Percentiles rank a stretch among this genome's conserved stretches.
Evolutionary conservation across 768 basidiomycete genomes (phyloP).

Genomic region (Tephrocybe rancida): DNA sequence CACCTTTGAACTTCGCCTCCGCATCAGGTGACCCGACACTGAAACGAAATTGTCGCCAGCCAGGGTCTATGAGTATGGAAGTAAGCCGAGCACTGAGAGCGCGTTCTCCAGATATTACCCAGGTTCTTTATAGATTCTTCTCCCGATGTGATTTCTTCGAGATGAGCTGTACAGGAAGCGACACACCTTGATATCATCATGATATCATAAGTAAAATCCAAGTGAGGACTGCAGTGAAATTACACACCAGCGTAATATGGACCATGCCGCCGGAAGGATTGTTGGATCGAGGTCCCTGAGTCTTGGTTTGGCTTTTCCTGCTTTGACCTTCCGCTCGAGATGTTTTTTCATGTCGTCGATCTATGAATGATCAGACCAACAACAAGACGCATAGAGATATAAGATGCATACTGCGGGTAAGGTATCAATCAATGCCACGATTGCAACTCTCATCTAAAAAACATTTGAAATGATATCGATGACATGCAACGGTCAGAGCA

Average conservation of each 20-base stretch:
- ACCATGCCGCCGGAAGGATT: slow-evolving; percentile 65
- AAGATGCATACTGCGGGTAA: slow-evolving; percentile 46
- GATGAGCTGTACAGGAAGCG: slow-evolving; percentile 71
- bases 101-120: slow-evolving; percentile 33
- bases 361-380: slow-evolving; percentile 29
- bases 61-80: slow-evolving; percentile 32
- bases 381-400: not conserved
- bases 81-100: not conserved
- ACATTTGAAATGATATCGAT: not conserved
- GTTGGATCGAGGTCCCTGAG: slow-evolving; percentile 51
- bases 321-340: slow-evolving; percentile 50
- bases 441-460: slow-evolving; percentile 47
- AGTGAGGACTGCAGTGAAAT: not conserved
- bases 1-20: slow-evolving; percentile 62
- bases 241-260: slow-evolving; percentile 59
- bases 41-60: slow-evolving; percentile 68
- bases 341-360: slow-evolving; percentile 61
- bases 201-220: not conserved
- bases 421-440: slow-evolving; percentile 43
- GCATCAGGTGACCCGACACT: slow-evolving; percentile 73
- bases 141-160: slow-evolving; percentile 59
- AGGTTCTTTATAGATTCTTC: slow-evolving; percentile 59
- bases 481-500: not conserved
- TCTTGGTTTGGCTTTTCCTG: slow-evolving; percentile 55
- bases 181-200: slow-evolving; percentile 50